Evolutionary conservation across 345 rosid species (phyloP).

Genomic region (Linum trigynum): DNA sequence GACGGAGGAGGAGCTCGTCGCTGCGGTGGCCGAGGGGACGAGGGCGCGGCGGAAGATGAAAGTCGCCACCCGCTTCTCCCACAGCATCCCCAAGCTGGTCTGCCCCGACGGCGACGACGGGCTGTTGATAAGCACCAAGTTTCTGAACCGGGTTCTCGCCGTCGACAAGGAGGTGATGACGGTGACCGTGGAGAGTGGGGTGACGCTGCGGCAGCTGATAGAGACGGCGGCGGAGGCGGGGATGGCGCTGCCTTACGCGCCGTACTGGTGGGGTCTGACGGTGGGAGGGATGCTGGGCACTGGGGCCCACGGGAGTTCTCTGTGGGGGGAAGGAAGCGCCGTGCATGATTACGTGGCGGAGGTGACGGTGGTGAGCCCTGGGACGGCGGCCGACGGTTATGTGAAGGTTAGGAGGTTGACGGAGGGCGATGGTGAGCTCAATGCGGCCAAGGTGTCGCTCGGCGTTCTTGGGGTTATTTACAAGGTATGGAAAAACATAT

Average conservation of each 20-base stretch:
- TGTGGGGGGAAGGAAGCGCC: constrained; percentile 54
- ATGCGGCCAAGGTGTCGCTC: constrained; percentile 64
- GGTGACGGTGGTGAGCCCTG: constrained; percentile 52
- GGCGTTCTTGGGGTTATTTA: constrained; percentile 82
- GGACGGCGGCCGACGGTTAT: constrained; percentile 32
- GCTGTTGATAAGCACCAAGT: constrained; percentile 55
- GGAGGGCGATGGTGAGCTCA: constrained; percentile 29
- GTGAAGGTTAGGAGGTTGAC: constrained; percentile 36
- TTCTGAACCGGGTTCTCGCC: constrained; percentile 29
- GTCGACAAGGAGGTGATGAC: constrained; percentile 33
- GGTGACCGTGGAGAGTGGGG: constrained; percentile 58
- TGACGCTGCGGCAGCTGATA: constrained; percentile 34
- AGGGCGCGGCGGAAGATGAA: constrained; percentile 46
- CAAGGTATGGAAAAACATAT: constrained; percentile 33
- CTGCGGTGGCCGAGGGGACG: constrained; percentile 46
- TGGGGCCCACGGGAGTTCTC: constrained; percentile 81
- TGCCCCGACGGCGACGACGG: constrained; percentile 39
- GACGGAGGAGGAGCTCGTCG: constrained; percentile 44
- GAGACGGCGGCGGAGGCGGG: constrained; percentile 51
- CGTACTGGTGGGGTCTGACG: constrained; percentile 91
- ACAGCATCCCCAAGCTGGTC: constrained; percentile 62
- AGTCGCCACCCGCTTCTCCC: constrained; percentile 57
- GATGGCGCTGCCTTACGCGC: constrained; percentile 50
- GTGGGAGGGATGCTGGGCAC: constrained; percentile 68
- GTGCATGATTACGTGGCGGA: constrained; percentile 58